Evolutionary conservation across 371 early-diverging fungal species (phyloP), one percentile per base, ranked within the genome.

Genomic region (Umbelopsis sp.): DNA sequence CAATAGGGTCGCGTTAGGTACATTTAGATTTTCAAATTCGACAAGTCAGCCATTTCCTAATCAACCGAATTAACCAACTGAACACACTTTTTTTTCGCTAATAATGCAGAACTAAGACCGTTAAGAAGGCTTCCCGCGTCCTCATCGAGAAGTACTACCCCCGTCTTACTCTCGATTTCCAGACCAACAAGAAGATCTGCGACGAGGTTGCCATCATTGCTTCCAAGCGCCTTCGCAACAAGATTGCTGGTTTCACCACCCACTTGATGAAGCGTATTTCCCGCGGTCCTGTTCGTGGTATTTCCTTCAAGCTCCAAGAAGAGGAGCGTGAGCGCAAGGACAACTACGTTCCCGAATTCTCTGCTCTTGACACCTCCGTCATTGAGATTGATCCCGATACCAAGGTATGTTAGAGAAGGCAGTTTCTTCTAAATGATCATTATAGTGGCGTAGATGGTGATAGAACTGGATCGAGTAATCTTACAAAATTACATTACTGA

Each of bases 61-160:
- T 9, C 41, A 10, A 5, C 41, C 1, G 41, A 41, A 50, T 51
- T 35, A 35, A 35, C 4, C 35, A 25, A 32, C 5, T 35, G 14
- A 14, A n/a, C 16, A 12, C 25, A 0, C 14, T 35, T 24, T 24
- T 51, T 11, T 41, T 12, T 41, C 41, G 41, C 50, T 41, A 11
- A 68, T 63, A 29, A 44, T 63, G 50, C 76, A 89, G 97, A 83
- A 98, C 98, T 75, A 99, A 98, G 93, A 96, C 98, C 85, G 97
- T 99, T 83, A 99, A 99, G 95, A 99, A 95, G 93, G 99, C 99
- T 79, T 96, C 99, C 75, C 94, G 97, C 83, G 96, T 97, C 81
- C 87, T 99, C 79, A 99, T 99, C 81, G 99, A 99, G 90, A 99
- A 99, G 93, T 99, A 99, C 95, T 99, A 99, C 84, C 96, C 97